phyloP scores from a whole-genome alignment of 805 yeast species.

The Komagataella mondaviorum region DNA sequence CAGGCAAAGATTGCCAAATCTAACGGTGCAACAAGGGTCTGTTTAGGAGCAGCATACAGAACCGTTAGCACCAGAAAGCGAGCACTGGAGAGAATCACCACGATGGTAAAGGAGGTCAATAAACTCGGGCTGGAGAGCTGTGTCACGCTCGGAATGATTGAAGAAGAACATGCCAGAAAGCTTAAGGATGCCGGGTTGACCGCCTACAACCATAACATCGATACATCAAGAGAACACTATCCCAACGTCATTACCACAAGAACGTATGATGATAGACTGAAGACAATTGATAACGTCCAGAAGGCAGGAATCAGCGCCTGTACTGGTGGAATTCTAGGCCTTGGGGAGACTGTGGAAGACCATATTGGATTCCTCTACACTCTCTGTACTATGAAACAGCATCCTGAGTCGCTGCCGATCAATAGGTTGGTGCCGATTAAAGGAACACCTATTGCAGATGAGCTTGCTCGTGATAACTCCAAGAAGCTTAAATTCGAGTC shows the following conservation, averaged over 20 bases:
- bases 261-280: conserved; percentile 55
- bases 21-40: conserved; percentile 67
- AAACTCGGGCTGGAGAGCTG: conserved; percentile 64
- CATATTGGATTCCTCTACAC: conserved; percentile 58
- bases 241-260: conserved; percentile 62
- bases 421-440: conserved; percentile 66
- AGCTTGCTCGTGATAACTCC: conserved; percentile 18
- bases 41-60: conserved; percentile 85
- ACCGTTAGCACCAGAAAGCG: conserved; percentile 70
- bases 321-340: conserved; percentile 69
- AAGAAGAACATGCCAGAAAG: conserved; percentile 44
- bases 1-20: conserved; percentile 53
- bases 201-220: conserved; percentile 73
- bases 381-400: conserved; percentile 51
- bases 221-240: conserved; percentile 67
- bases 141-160: conserved; percentile 71
- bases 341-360: conserved; percentile 64
- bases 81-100: conserved; percentile 45
- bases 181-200: conserved; percentile 63
- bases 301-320: conserved; percentile 55
- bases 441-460: conserved; percentile 65
- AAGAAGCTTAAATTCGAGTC: conserved; percentile 44
- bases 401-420: conserved; percentile 76
- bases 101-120: conserved; percentile 53
- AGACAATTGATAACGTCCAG: conserved; percentile 52